phyloP scores from a whole-genome alignment of 345 rosid species.

The Citrus glauca region DNA sequence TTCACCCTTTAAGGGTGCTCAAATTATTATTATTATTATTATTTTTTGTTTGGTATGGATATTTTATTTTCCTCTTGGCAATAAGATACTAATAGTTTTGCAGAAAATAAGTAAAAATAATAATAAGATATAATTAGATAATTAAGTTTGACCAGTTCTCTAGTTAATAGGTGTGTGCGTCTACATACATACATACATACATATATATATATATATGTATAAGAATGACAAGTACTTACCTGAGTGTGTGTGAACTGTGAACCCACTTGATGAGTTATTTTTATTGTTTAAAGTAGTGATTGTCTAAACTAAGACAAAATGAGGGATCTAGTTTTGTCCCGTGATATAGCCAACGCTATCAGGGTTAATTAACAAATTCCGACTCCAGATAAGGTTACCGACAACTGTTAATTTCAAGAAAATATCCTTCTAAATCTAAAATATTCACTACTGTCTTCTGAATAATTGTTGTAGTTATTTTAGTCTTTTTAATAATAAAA shows the following conservation, averaged over 20 bases:
- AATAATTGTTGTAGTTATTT: background rate
- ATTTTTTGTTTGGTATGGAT: too few relatives aligned
- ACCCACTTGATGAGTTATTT: background rate
- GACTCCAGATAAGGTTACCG: background rate
- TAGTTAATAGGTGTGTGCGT: too few relatives aligned
- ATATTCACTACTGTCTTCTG: background rate
- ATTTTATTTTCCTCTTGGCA: background rate
- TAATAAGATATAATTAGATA: background rate
- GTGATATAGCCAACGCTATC: slow-evolving; percentile 17
- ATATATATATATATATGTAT: background rate
- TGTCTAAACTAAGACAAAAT: slow-evolving; percentile 16
- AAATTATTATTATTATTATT: background rate
- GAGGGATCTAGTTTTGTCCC: slow-evolving; percentile 17
- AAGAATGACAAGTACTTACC: slow-evolving; percentile 21
- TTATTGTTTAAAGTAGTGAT: background rate
- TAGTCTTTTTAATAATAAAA: too few relatives aligned
- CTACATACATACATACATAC: too few relatives aligned
- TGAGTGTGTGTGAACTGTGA: too few relatives aligned
- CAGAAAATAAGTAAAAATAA: background rate
- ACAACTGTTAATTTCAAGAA: slow-evolving; percentile 15
- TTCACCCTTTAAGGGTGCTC: slow-evolving; percentile 6
- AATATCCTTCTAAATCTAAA: background rate
- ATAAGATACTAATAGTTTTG: background rate
- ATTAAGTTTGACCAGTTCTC: slow-evolving; percentile 29
- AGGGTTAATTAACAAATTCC: background rate